Evolutionary conservation across 169 alveolate genomes (phyloP), one percentile per base, ranked within the genome.

Genomic region (Sarcocystis neurona): DNA sequence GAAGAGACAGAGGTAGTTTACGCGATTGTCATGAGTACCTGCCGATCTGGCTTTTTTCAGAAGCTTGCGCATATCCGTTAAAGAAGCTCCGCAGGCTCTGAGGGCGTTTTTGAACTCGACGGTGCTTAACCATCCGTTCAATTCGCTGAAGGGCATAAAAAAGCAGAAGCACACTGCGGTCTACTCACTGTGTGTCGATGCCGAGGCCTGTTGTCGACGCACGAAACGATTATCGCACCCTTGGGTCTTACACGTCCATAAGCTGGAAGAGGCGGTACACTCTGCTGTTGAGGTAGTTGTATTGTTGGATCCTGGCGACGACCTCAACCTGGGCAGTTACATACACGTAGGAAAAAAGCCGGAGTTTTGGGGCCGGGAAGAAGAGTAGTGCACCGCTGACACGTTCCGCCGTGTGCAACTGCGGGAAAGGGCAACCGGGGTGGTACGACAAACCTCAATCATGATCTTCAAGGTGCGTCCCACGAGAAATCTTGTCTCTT

Each of bases 231-330:
- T n/a, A n/a, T n/a, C n/a, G n/a, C n/a, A n/a, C n/a, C 30, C 0
- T 23, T 63, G 70, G 43, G 46, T 20, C 82, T 18, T 72, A 72
- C 82, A 32, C 23, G 34, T 72, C 82, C 82, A 72, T 72, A 56
- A 39, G 58, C 34, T 72, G 82, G 58, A 72, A 20, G 30, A 72
- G 0, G 60, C 46, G 58, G 82, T 39, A 72, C 30, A 37, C 58
- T 48, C 82, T 37, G 46, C 82, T 72, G 82, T 41, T 5, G 15
- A 15, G 20, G 46, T 72, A 72, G 56, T 72, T 3, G 58, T 3
- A 44, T 18, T 72, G 56, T 5, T 39, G 82, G 20, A 34, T 30
- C 39, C 32, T 48, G 20, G 82, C 82, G 50, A 39, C 82, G 18
- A 72, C 20, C 43, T 32, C 82, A 39, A 44, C 56, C 82, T 72